These are phyloP conservation scores for Venturia carpophila DNA, from an alignment of 2,329 filamentous ascomycete genomes.

Conservation along the genomic window DNA sequence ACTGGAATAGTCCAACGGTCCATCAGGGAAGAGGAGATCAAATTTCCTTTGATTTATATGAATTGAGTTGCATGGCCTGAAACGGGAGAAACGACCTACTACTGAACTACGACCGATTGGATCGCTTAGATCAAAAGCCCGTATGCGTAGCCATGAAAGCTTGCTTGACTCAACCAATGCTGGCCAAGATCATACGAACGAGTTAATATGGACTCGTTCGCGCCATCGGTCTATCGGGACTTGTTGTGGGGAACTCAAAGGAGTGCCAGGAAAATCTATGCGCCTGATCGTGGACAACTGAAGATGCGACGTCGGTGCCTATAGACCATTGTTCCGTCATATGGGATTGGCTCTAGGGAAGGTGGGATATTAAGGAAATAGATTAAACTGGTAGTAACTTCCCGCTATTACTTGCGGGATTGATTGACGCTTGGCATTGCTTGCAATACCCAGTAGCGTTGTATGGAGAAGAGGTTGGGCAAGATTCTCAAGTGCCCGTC, in stretches of 20 bases:
- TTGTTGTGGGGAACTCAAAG: background rate
- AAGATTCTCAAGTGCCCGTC: background rate
- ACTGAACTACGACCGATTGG: background rate
- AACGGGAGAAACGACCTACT: background rate
- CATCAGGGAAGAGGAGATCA: background rate
- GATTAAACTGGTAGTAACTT: background rate
- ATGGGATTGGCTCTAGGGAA: background rate
- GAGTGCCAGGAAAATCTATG: background rate
- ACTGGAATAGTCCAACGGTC: background rate
- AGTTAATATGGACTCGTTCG: background rate
- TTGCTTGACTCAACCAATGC: background rate
- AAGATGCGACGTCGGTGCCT: constrained; percentile 1
- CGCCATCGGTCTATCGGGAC: background rate
- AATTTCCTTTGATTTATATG: background rate
- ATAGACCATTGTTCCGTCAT: background rate
- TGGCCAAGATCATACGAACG: background rate
- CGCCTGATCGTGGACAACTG: background rate
- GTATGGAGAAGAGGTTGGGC: background rate
- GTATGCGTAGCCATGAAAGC: background rate
- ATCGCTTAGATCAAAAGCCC: background rate
- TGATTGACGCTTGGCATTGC: background rate
- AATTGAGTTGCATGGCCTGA: background rate
- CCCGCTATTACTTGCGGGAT: background rate
- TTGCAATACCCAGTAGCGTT: background rate
- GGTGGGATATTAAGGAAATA: background rate